Conservation (phyloP, 441 rosid species). For the Populus hybrid region DNA sequence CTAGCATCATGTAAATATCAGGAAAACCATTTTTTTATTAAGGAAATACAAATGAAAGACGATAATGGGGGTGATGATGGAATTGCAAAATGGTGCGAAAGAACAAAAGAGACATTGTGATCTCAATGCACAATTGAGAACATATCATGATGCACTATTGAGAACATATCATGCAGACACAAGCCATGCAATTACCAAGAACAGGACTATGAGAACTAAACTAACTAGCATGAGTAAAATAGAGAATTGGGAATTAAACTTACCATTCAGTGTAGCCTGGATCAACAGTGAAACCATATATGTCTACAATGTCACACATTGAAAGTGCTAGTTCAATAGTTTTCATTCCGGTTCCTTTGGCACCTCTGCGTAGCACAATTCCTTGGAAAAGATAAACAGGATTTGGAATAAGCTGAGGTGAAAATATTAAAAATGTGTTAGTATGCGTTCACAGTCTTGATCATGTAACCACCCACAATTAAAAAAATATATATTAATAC, state of each 20-base stretch:
- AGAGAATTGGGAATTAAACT: constrained; percentile 16
- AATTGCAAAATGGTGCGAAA: no score
- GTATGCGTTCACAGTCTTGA: neutral
- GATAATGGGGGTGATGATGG: no score
- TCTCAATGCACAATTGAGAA: neutral
- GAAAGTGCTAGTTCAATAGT: constrained; percentile 95
- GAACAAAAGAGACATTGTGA: neutral
- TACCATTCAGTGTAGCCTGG: constrained; percentile 99
- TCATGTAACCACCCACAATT: constrained; percentile 7
- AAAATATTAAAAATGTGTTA: constrained; percentile 20
- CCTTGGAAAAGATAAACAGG: constrained; percentile 99
- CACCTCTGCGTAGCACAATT: constrained; percentile 93
- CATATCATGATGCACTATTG: neutral
- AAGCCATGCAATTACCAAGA: neutral
- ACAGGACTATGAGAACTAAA: neutral
- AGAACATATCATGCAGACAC: neutral
- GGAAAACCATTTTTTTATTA: no score
- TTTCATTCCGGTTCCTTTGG: constrained; percentile 99
- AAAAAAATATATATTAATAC: neutral
- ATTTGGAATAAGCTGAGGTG: constrained; percentile 76
- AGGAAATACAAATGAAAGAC: no score
- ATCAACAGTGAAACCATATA: constrained; percentile 98
- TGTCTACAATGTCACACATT: constrained; percentile 93
- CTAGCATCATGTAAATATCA: no score
- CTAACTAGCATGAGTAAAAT: neutral